phyloP scores from a whole-genome alignment of 2,329 filamentous ascomycete genomes.

The Anisogramma anomala region DNA sequence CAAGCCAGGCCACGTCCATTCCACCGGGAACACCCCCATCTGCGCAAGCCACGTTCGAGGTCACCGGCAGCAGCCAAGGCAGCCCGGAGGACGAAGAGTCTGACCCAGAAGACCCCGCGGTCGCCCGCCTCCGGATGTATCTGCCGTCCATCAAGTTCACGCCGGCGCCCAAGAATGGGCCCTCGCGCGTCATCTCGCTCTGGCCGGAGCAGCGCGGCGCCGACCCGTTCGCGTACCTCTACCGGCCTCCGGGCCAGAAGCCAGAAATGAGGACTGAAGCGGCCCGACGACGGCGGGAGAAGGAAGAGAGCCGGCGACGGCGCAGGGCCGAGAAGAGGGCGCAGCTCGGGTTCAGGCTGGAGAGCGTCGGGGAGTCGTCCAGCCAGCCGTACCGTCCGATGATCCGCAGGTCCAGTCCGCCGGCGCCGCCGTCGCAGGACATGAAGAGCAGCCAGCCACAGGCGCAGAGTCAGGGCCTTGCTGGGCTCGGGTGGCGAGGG shows the following conservation, averaged over 20 bases:
- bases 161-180: slow-evolving; percentile 16
- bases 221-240: slow-evolving; percentile 24
- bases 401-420: slow-evolving; percentile 8
- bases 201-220: slow-evolving; percentile 25
- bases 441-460: slow-evolving; percentile 7
- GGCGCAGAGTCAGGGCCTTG: slow-evolving; percentile 2
- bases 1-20: slow-evolving; percentile 5
- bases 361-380: slow-evolving; percentile 12
- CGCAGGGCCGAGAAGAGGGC: slow-evolving; percentile 20
- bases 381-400: slow-evolving; percentile 5
- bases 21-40: slow-evolving; percentile 12
- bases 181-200: slow-evolving; percentile 22
- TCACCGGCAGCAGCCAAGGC: neutral
- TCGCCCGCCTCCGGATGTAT: slow-evolving; percentile 26
- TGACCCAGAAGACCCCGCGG: slow-evolving; percentile 20
- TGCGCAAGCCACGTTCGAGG: slow-evolving; percentile 11
- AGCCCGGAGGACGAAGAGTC: slow-evolving; percentile 11
- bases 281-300: slow-evolving; percentile 6
- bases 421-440: slow-evolving; percentile 4
- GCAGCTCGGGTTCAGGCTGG: slow-evolving; percentile 14
- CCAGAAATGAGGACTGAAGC: slow-evolving; percentile 1
- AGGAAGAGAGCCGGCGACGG: slow-evolving; percentile 19
- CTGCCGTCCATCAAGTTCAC: slow-evolving; percentile 21
- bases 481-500: too few species aligned
- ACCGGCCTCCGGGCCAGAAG: slow-evolving; percentile 14